Conservation (phyloP, 2,329 filamentous ascomycete species). For the Phialophora macrospora region DNA sequence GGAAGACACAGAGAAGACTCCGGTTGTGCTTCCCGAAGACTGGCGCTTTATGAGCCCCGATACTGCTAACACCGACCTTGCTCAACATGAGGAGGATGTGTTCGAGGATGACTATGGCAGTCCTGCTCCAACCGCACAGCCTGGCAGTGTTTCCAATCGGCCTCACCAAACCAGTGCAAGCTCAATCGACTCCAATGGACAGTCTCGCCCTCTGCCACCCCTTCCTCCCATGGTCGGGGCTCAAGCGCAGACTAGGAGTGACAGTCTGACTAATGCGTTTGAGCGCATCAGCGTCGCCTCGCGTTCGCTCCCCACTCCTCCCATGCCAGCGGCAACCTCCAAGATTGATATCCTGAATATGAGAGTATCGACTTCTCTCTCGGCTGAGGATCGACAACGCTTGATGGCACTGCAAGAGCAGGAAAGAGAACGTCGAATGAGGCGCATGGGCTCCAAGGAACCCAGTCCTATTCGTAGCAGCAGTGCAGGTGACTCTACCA, state of each 20-base stretch:
- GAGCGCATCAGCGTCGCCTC: slow-evolving; percentile 72
- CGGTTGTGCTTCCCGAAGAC: slow-evolving; percentile 94
- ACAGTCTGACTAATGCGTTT: slow-evolving; percentile 65
- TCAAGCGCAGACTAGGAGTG: slow-evolving; percentile 29
- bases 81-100: slow-evolving; percentile 65
- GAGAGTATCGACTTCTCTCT: slow-evolving; percentile 74
- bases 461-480: slow-evolving; percentile 47
- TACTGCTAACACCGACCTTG: slow-evolving; percentile 60
- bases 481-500: slow-evolving; percentile 43
- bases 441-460: slow-evolving; percentile 58
- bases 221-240: slow-evolving; percentile 62
- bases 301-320: slow-evolving; percentile 73
- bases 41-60: slow-evolving; percentile 81
- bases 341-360: slow-evolving; percentile 81
- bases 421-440: slow-evolving; percentile 71
- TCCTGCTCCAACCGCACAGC: slow-evolving; percentile 64
- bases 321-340: slow-evolving; percentile 67
- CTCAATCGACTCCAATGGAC: slow-evolving; percentile 76
- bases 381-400: slow-evolving; percentile 81
- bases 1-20: slow-evolving; percentile 95
- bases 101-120: slow-evolving; percentile 69
- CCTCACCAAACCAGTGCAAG: slow-evolving; percentile 68
- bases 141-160: slow-evolving; percentile 56
- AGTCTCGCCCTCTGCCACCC: slow-evolving; percentile 83
- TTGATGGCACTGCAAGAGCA: slow-evolving; percentile 78